Conservation (phyloP, 495 filamentous ascomycete species). For the Polyplosphaeria fusca region DNA sequence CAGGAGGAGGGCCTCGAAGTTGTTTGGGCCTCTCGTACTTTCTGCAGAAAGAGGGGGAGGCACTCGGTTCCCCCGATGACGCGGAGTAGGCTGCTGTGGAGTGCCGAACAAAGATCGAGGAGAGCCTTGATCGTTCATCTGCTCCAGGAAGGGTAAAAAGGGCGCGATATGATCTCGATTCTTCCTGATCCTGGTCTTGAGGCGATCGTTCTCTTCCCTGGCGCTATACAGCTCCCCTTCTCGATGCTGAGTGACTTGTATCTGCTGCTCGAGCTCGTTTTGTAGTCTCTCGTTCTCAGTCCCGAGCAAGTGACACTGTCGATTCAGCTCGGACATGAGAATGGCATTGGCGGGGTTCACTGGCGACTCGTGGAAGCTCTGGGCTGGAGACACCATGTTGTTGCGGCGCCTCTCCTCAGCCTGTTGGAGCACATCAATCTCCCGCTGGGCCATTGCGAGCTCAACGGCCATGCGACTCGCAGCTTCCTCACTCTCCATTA, state of each 20-base stretch:
- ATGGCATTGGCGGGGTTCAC: conserved; percentile 29
- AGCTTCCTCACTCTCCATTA: conserved; percentile 80
- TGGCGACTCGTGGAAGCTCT: conserved; percentile 44
- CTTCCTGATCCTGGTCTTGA: conserved; percentile 79
- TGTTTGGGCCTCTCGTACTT: conserved; percentile 38
- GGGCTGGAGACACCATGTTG: conserved; percentile 41
- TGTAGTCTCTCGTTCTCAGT: conserved; percentile 62
- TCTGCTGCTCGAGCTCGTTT: conserved; percentile 65
- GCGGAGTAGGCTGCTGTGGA: conserved; percentile 32
- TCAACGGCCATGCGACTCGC: conserved; percentile 87
- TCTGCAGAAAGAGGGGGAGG: conserved; percentile 14
- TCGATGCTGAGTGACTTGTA: conserved; percentile 65
- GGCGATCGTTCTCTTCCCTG: conserved; percentile 65
- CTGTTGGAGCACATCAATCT: conserved; percentile 80
- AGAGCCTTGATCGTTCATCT: conserved; percentile 29
- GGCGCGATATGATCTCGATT: conserved; percentile 74
- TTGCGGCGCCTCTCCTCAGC: conserved; percentile 35
- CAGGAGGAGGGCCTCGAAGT: conserved; percentile 73
- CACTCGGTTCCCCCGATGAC: conserved; percentile 10
- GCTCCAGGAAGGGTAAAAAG: conserved; percentile 49
- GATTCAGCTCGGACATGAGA: conserved; percentile 40
- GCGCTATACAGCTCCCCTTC: conserved; percentile 65
- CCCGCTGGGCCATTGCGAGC: conserved; percentile 84
- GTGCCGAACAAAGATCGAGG: conserved; percentile 46
- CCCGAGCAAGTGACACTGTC: conserved; percentile 57